phyloP scores from a whole-genome alignment of 768 basidiomycete species.

The Grammothele lineata region DNA sequence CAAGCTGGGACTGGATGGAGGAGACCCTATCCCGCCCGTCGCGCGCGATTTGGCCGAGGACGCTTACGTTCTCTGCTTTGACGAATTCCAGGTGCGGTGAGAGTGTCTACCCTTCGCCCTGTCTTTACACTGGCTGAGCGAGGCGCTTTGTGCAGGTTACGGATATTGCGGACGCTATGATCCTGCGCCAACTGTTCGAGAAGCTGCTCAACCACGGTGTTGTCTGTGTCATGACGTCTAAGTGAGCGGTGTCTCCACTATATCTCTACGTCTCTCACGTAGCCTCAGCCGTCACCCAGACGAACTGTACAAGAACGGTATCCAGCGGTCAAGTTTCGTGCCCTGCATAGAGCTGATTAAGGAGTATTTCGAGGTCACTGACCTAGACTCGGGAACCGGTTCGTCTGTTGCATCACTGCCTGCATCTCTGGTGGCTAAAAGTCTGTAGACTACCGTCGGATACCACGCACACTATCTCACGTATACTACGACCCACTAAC shows the following conservation, averaged over 20 bases:
- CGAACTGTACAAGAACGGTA: slow-evolving; percentile 97
- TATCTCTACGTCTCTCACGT: background rate
- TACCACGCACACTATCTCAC: slow-evolving; percentile 88
- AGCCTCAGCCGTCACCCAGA: slow-evolving; percentile 85
- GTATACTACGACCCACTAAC: slow-evolving; percentile 88
- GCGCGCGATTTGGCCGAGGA: slow-evolving; percentile 84
- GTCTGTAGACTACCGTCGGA: slow-evolving; percentile 81
- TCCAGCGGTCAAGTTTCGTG: slow-evolving; percentile 91
- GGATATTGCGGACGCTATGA: slow-evolving; percentile 98
- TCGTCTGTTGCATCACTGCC: slow-evolving; percentile 14
- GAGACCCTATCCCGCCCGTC: slow-evolving; percentile 84
- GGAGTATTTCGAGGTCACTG: slow-evolving; percentile 78
- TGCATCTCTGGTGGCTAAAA: background rate
- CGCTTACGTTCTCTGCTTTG: slow-evolving; percentile 87
- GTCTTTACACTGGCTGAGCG: slow-evolving; percentile 7
- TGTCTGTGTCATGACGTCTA: slow-evolving; percentile 94
- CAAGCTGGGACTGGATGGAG: slow-evolving; percentile 59
- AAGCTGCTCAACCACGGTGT: slow-evolving; percentile 84
- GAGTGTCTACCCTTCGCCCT: slow-evolving; percentile 4
- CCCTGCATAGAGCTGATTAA: slow-evolving; percentile 95
- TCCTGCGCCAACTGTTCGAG: slow-evolving; percentile 85
- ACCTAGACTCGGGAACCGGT: slow-evolving; percentile 96
- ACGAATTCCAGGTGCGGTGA: slow-evolving; percentile 87
- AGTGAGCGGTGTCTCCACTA: slow-evolving; percentile 49
- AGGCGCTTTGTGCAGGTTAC: slow-evolving; percentile 56